Evolutionary conservation across 2,329 filamentous ascomycete genomes (phyloP).

Genomic region (Penicillium sp.): DNA sequence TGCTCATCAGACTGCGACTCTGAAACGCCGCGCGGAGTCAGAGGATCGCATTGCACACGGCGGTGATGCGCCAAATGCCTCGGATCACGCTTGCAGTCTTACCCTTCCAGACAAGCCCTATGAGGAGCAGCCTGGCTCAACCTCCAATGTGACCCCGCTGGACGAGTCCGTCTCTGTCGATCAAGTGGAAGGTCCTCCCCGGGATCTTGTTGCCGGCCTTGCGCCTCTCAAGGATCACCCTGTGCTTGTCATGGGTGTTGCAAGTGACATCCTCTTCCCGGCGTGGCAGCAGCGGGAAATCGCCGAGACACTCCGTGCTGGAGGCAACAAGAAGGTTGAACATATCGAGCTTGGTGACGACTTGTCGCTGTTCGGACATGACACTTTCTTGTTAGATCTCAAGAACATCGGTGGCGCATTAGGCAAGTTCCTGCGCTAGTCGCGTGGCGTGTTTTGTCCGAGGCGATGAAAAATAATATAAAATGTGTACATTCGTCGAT

Average conservation of each 20-base stretch:
- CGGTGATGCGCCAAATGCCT: constrained; percentile 28
- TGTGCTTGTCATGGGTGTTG: constrained; percentile 86
- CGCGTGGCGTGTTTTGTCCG: neutral
- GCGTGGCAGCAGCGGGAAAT: constrained; percentile 98
- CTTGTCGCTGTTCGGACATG: constrained; percentile 90
- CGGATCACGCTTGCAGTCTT: constrained; percentile 66
- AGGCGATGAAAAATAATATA: neutral
- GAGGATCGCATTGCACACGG: constrained; percentile 56
- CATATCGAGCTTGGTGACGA: constrained; percentile 93
- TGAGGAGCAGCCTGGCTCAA: constrained; percentile 70
- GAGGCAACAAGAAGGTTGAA: constrained; percentile 76
- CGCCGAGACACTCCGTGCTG: constrained; percentile 72
- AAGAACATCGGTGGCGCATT: constrained; percentile 87
- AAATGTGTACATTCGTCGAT: constrained; percentile 1
- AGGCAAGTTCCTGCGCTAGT: constrained; percentile 69
- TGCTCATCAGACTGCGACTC: constrained; percentile 64
- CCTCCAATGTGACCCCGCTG: constrained; percentile 36
- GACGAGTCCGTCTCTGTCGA: constrained; percentile 28
- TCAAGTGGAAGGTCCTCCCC: constrained; percentile 56
- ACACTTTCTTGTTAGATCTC: constrained; percentile 90
- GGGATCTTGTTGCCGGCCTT: constrained; percentile 76
- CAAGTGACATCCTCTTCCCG: constrained; percentile 93
- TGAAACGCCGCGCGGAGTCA: constrained; percentile 61
- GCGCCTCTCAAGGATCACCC: constrained; percentile 70
- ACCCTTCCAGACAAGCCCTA: constrained; percentile 82